A percentile compares a stretch with the other conserved stretches of the same genome.
Conservation (phyloP, 495 filamentous ascomycete species). For the Massariosphaeria phaeospora region DNA sequence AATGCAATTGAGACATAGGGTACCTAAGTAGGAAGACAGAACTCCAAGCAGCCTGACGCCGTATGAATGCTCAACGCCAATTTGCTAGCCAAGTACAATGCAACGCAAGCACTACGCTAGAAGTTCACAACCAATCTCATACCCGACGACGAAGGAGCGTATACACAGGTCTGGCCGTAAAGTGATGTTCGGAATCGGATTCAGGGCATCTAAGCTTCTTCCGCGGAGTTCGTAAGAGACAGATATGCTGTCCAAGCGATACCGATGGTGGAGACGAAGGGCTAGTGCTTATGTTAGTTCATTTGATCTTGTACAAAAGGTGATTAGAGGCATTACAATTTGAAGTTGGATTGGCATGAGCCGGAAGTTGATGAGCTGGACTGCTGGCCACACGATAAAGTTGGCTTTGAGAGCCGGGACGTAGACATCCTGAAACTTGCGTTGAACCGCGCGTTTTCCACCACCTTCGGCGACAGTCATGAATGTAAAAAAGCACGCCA, state of each 20-base stretch:
- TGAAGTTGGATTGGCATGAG: slow-evolving; percentile 94
- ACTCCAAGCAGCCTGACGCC: slow-evolving; percentile 8
- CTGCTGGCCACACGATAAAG: slow-evolving; percentile 90
- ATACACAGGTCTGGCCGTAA: not conserved
- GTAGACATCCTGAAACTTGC: slow-evolving; percentile 92
- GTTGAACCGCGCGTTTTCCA: slow-evolving; percentile 66
- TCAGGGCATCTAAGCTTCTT: slow-evolving; percentile 47
- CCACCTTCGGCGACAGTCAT: slow-evolving; percentile 97
- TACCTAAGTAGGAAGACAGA: not conserved
- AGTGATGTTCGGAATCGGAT: slow-evolving; percentile 15
- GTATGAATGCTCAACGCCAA: slow-evolving; percentile 17
- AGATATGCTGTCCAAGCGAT: slow-evolving; percentile 99
- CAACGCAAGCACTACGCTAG: slow-evolving; percentile 10
- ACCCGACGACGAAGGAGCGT: not conserved
- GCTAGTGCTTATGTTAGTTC: slow-evolving; percentile 49
- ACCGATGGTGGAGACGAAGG: slow-evolving; percentile 92
- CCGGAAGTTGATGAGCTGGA: slow-evolving; percentile 96
- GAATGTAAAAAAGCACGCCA: slow-evolving; percentile 86
- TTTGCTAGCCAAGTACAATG: not conserved
- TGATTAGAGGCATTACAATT: slow-evolving; percentile 61
- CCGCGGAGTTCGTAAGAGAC: slow-evolving; percentile 85
- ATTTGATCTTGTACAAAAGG: not conserved
- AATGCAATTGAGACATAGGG: too few relatives aligned
- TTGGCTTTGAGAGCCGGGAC: slow-evolving; percentile 92
- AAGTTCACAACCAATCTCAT: slow-evolving; percentile 2